Evolutionary conservation across 306 rosid genomes (phyloP), one percentile per base, ranked within the genome.

Genomic region (Pyrus communis): DNA sequence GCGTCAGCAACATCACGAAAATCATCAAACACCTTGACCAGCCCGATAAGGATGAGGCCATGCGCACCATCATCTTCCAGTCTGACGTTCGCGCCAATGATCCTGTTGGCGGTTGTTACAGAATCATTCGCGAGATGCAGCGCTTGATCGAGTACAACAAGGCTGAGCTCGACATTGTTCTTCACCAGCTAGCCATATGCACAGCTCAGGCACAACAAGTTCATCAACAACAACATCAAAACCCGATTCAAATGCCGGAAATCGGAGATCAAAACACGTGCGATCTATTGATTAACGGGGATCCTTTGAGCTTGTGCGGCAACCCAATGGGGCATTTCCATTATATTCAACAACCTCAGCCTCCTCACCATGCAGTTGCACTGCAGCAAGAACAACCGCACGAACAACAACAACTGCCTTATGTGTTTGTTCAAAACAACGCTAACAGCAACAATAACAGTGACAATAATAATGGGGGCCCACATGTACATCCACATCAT

Each of bases 61-160:
- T 90, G 91, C 38, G 66, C 0, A 75, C 93, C 43, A 85, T 94
- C 45, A 79, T 90, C 0, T 84, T 25, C 65, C 88, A 94, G 51
- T 82, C 98, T 1, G 96, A 92, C 3, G 80, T 84, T n/a, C 90
- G 98, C 0, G 91, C 95, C 12, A 1, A 2, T 0, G 91, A 94
- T 40, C 98, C 98, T 0, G 88, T 89, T 2, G 97, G 97, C 0
- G 98, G 98, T 0, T 94, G 96, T 7, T 81, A 46, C 17, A 57
- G 84, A 0, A 33, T 67, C 30, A 79, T 94, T 0, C 76, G 35
- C 0, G 78, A 86, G 0, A 84, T 91, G 0, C 87, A 87, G 1
- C 79, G 86, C 1, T 83, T 86, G 69, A 75, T 86, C 12, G 86
- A 82, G 1, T 76, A 13, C 18, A 23, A 28, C 28, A 17, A 70